Conservation (phyloP, 345 rosid species). For the Orychophragmus violaceus region DNA sequence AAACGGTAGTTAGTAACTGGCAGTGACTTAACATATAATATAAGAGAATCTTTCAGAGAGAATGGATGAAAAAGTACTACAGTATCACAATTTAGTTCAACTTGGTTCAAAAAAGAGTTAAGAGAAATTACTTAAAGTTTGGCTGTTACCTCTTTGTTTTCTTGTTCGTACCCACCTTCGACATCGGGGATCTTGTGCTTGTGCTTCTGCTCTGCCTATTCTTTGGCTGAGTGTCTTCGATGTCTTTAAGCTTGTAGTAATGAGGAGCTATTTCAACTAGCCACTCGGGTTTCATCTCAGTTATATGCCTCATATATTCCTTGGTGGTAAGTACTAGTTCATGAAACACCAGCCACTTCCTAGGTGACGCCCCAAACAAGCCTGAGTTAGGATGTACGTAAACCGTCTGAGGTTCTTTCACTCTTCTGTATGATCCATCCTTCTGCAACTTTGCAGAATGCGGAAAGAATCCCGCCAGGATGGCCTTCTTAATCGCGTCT, state of each 20-base stretch:
- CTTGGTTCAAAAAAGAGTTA: neutral
- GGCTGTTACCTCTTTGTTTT: constrained; percentile 29
- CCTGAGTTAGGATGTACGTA: constrained; percentile 92
- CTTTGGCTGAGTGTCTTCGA: constrained; percentile 46
- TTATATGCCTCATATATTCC: constrained; percentile 89
- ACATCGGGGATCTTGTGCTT: neutral
- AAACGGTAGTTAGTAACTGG: constrained; percentile 22
- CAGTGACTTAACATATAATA: neutral
- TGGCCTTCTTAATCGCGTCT: constrained; percentile 76
- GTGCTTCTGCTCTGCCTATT: neutral
- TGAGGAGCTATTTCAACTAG: constrained; percentile 91
- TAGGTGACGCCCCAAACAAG: constrained; percentile 43
- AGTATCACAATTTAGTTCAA: neutral
- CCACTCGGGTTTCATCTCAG: constrained; percentile 95
- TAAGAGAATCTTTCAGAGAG: neutral
- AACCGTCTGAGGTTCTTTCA: constrained; percentile 87
- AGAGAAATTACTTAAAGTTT: constrained; percentile 8
- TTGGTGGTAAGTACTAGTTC: constrained; percentile 85
- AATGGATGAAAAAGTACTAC: neutral
- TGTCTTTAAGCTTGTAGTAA: constrained; percentile 83
- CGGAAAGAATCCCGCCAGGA: constrained; percentile 85
- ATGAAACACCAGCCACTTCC: constrained; percentile 76
- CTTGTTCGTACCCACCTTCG: constrained; percentile 1
- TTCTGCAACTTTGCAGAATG: constrained; percentile 80
- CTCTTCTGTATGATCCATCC: constrained; percentile 73